These are phyloP conservation scores for Elaeis oleifera DNA, from an alignment of 202 grass and related monocot genomes.

Conservation along the genomic window DNA sequence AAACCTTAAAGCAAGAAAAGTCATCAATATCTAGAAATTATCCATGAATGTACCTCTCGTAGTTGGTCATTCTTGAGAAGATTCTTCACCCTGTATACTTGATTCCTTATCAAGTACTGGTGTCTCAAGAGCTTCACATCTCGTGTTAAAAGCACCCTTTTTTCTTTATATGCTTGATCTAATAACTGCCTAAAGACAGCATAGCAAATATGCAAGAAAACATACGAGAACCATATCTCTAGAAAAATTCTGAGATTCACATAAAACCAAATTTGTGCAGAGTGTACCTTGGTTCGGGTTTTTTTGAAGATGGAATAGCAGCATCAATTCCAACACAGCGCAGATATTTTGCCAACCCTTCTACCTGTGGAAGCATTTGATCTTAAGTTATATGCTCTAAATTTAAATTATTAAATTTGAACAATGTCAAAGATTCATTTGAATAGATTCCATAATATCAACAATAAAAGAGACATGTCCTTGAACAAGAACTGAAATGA, in stretches of 20 bases:
- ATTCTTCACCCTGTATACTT: conserved; percentile 88
- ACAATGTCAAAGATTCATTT: too few species aligned
- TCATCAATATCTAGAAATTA: background rate
- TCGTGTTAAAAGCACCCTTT: conserved; percentile 72
- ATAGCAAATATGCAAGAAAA: conserved; percentile 1
- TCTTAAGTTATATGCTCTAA: too few species aligned
- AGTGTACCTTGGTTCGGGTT: conserved; percentile 76
- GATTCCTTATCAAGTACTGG: conserved; percentile 73
- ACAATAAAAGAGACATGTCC: too few species aligned
- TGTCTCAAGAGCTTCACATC: conserved; percentile 80
- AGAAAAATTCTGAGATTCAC: background rate
- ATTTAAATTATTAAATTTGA: too few species aligned
- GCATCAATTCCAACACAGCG: conserved; percentile 95
- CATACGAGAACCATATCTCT: conserved; percentile 1
- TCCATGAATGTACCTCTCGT: conserved; percentile 52
- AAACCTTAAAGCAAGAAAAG: too few species aligned
- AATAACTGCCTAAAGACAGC: conserved; percentile 56
- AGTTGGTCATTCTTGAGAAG: conserved; percentile 90
- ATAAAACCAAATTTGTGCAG: background rate
- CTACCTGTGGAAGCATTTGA: conserved; percentile 42
- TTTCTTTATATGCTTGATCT: conserved; percentile 82
- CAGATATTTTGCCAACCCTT: conserved; percentile 89
- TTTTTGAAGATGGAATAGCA: conserved; percentile 57
- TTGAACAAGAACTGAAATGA: too few species aligned
- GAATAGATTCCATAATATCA: too few species aligned